Evolutionary conservation across 106 monocot genomes (phyloP).

Genomic region (Agapanthus africanus): DNA sequence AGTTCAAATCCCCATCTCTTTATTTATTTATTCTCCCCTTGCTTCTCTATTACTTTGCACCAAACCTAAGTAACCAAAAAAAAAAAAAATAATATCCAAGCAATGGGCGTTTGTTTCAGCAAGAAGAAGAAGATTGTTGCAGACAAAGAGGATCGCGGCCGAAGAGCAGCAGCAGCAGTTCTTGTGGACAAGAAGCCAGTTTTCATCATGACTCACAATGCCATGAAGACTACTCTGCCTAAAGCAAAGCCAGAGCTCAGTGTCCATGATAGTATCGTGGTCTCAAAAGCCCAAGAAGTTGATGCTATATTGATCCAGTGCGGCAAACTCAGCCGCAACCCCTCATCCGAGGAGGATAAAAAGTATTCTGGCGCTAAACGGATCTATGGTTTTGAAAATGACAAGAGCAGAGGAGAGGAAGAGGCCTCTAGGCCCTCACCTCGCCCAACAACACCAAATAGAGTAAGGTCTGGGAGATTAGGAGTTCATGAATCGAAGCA

Average conservation of each 20-base stretch:
- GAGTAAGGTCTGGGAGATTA: constrained; percentile 65
- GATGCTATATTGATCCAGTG: constrained; percentile 86
- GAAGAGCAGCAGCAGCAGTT: too few relatives aligned
- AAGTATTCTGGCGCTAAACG: constrained; percentile 53
- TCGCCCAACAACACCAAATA: constrained; percentile 43
- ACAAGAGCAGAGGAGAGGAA: constrained; percentile 19
- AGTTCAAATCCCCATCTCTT: too few relatives aligned
- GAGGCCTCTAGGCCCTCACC: constrained; percentile 54
- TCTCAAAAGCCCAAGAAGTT: constrained; percentile 77
- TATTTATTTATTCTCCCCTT: too few relatives aligned
- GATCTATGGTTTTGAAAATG: constrained; percentile 68
- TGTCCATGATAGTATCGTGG: constrained; percentile 44
- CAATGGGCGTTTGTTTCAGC: constrained; percentile 19
- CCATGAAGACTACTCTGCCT: background rate
- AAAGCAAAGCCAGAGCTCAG: constrained; percentile 20
- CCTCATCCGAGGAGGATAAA: constrained; percentile 46
- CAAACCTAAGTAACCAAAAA: too few relatives aligned
- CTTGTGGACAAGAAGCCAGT: too few relatives aligned
- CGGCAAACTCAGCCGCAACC: constrained; percentile 71
- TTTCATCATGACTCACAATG: too few relatives aligned
- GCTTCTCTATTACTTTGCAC: too few relatives aligned
- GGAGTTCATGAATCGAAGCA: constrained; percentile 12
- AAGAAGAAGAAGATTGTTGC: background rate
- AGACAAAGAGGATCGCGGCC: too few relatives aligned
- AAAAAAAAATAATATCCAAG: too few relatives aligned